A percentile compares a stretch with the other conserved stretches of the same genome.
Evolutionary conservation across 768 basidiomycete species (phyloP).

Genomic region (Amanita thiersii): DNA sequence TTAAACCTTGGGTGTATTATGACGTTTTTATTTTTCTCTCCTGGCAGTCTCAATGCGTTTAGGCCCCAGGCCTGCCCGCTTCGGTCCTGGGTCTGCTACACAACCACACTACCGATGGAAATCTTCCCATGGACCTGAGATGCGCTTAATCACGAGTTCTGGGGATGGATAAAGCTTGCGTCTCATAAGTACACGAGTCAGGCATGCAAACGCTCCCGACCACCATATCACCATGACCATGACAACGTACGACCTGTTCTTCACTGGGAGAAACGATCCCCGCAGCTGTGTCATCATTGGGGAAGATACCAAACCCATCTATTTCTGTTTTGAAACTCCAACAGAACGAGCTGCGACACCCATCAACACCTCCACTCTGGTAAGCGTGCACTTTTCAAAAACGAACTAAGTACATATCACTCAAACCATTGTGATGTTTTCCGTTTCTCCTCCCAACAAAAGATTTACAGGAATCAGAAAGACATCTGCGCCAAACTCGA

Average conservation of each 20-base stretch:
- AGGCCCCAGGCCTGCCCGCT: no score
- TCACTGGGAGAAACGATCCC: constrained; percentile 64
- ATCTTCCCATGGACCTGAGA: constrained; percentile 41
- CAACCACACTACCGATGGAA: no score
- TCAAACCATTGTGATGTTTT: no score
- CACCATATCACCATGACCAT: constrained; percentile 17
- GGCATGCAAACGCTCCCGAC: constrained; percentile 21
- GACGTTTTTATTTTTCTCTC: no score
- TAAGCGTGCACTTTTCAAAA: background rate
- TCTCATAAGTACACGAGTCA: constrained; percentile 34
- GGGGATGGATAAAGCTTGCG: constrained; percentile 31
- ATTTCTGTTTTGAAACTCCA: constrained; percentile 65
- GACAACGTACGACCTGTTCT: constrained; percentile 51
- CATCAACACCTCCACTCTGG: constrained; percentile 40
- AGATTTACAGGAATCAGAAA: constrained; percentile 40
- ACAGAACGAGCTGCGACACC: constrained; percentile 30
- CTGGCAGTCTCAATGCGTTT: no score
- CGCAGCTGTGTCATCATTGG: constrained; percentile 63
- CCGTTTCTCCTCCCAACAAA: constrained; percentile 10
- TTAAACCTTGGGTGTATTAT: no score
- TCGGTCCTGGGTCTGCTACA: no score
- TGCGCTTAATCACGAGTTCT: constrained; percentile 45
- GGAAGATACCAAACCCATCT: constrained; percentile 48
- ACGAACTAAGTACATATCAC: no score
- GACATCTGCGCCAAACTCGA: constrained; percentile 41